Base-by-base conservation (phyloP, 2,329 filamentous ascomycete genomes). In the Curvularia verruculosa region DNA sequence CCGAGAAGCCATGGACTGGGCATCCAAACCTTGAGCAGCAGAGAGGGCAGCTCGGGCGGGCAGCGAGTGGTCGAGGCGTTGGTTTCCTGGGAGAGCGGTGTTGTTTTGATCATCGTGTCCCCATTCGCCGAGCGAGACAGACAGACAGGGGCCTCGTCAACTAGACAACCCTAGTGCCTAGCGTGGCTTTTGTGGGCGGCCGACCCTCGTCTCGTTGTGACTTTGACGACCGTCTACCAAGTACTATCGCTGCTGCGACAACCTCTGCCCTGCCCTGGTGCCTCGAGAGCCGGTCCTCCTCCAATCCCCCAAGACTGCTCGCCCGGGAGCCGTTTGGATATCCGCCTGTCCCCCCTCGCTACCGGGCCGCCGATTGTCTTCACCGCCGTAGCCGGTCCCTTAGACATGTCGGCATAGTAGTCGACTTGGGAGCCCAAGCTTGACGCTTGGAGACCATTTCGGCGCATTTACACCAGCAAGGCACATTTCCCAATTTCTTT, bases 341-440 rank as follows among this genome's bases (percentile, higher is more conserved):
- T 21, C 23, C 52, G 29, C 39, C 43, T 26, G 48, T 36, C 46
- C 44, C n/a, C 43, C 29, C 50, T 48, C 49, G 39, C 51, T 48
- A 44, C 49, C 49, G 56, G 34, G 34, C 52, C 52, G 41, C 54
- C 52, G 39, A 44, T 41, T 43, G 47, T 51, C 54, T 57, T 64
- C 59, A 55, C 60, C 61, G 57, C 56, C 60, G 63, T 52, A 54
- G 59, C 56, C 61, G 54, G 64, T 52, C 60, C 51, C 43, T 53
- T 60, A 66, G 66, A 59, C 47, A 70, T 70, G 67, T 63, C 54
- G 60, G 65, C 67, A 70, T 70, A 70, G 66, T 70, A 70, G 66
- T 64, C 56, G 59, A 55, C 53, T 49, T 53, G 48, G 58, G 61
- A 58, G 58, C 61, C 67, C 67, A 69, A 66, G 67, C 67, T 65